Evolutionary conservation across 805 yeast genomes (phyloP).

Genomic region (Metschnikowia sp.): DNA sequence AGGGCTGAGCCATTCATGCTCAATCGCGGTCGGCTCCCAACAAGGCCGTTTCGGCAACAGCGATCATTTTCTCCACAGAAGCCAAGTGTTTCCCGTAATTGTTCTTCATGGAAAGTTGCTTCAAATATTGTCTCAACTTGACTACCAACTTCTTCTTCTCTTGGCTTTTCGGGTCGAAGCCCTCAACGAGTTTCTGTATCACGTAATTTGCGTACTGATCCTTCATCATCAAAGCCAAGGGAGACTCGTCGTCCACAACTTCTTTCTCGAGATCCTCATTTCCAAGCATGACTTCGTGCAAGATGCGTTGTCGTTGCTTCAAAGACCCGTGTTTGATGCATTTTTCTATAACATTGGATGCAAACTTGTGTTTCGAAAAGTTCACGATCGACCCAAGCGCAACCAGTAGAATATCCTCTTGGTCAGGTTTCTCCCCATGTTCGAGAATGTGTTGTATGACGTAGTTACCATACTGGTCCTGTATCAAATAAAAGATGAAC

Average conservation of each 20-base stretch:
- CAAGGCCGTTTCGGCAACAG: constrained; percentile 49
- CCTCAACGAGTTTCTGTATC: constrained; percentile 88
- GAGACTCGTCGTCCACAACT: constrained; percentile 57
- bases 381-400: constrained; percentile 71
- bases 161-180: constrained; percentile 55
- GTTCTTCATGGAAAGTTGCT: constrained; percentile 59
- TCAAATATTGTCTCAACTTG: constrained; percentile 76
- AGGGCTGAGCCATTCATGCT: neutral
- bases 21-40: constrained; percentile 30
- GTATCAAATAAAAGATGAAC: constrained; percentile 72
- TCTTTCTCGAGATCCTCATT: constrained; percentile 46
- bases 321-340: constrained; percentile 73
- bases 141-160: constrained; percentile 68
- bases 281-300: constrained; percentile 60
- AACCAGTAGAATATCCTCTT: constrained; percentile 58
- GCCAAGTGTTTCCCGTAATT: constrained; percentile 80
- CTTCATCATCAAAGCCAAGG: constrained; percentile 89
- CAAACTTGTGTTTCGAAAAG: constrained; percentile 94
- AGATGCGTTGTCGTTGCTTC: constrained; percentile 58
- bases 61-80: constrained; percentile 70
- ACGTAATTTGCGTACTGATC: constrained; percentile 98
- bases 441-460: constrained; percentile 95
- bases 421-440: constrained; percentile 64
- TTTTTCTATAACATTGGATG: constrained; percentile 95
- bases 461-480: constrained; percentile 96